These are phyloP conservation scores for Chaetothyriales sp. DNA, from an alignment of 2,329 filamentous ascomycete genomes.

Conservation along the genomic window DNA sequence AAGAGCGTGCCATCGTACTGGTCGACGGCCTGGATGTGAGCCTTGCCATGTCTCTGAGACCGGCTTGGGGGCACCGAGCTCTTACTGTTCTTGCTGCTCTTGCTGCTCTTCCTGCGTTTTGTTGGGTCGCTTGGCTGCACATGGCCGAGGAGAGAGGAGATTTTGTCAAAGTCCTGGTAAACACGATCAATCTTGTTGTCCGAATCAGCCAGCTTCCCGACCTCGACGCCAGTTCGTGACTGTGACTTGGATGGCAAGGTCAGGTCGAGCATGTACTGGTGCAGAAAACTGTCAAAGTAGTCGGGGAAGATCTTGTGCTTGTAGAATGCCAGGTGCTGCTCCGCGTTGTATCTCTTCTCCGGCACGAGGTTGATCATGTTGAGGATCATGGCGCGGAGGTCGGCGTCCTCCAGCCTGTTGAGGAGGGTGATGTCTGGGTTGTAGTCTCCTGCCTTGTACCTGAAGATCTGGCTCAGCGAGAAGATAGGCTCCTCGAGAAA, in stretches of 20 bases:
- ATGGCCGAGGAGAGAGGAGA: conserved; percentile 77
- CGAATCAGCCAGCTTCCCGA: conserved; percentile 64
- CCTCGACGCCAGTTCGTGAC: conserved; percentile 50
- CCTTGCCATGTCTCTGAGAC: conserved; percentile 13
- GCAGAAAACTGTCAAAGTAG: conserved; percentile 94
- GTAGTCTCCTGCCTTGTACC: conserved; percentile 84
- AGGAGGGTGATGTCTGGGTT: conserved; percentile 70
- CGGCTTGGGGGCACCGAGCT: conserved; percentile 8
- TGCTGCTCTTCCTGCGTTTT: neutral
- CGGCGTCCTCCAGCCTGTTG: conserved; percentile 71
- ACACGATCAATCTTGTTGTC: conserved; percentile 90
- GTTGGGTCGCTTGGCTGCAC: conserved; percentile 4
- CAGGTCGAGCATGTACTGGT: conserved; percentile 93
- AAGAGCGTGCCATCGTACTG: conserved; percentile 84
- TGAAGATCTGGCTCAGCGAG: conserved; percentile 88
- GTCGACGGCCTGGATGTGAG: conserved; percentile 36
- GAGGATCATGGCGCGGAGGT: conserved; percentile 73
- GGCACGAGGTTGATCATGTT: conserved; percentile 96
- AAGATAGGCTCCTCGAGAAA: conserved; percentile 96
- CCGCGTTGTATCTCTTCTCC: conserved; percentile 77
- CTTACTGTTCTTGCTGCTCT: conserved; percentile 16
- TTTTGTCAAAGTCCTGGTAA: conserved; percentile 92
- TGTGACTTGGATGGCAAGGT: conserved; percentile 78
- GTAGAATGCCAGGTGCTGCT: conserved; percentile 88
- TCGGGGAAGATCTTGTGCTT: conserved; percentile 81